Percentiles rank a stretch among this genome's conserved stretches.
These are phyloP conservation scores for Penicillium verhagenii DNA, from an alignment of 495 filamentous ascomycete species.

Conservation along the genomic window DNA sequence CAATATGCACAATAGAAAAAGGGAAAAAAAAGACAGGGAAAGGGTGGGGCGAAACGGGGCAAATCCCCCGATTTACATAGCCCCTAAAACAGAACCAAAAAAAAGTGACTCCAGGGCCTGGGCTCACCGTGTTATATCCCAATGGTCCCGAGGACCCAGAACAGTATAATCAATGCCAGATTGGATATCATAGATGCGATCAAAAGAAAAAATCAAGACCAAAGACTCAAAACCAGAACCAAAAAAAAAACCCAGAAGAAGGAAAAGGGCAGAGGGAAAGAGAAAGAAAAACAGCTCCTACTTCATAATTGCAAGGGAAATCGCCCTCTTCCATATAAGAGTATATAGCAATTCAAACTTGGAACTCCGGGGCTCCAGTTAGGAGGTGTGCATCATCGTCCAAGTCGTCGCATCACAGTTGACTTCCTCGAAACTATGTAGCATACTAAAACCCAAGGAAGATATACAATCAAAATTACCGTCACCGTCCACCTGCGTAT, in stretches of 20 bases:
- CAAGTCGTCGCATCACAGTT: constrained; percentile 71
- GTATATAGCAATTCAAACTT: no score
- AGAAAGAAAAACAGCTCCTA: neutral
- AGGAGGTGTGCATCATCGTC: constrained; percentile 52
- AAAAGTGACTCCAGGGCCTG: no score
- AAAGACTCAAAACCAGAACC: constrained; percentile 5
- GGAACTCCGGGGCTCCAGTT: no score
- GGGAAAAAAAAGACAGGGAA: neutral
- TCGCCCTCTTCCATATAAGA: no score
- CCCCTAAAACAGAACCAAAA: neutral
- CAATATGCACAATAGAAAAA: constrained; percentile 1
- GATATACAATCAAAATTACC: constrained; percentile 68
- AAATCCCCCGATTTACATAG: no score
- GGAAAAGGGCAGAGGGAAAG: constrained; percentile 10
- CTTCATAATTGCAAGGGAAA: no score
- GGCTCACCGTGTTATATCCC: constrained; percentile 10
- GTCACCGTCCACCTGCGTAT: constrained; percentile 62
- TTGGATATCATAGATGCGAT: constrained; percentile 35
- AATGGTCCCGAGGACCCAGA: constrained; percentile 1
- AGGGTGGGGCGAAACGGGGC: no score
- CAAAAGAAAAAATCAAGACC: constrained; percentile 1
- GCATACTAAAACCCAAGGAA: constrained; percentile 72
- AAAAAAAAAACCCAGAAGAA: neutral
- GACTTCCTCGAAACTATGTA: constrained; percentile 79
- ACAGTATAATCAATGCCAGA: constrained; percentile 13